These are phyloP conservation scores for Cryptococcus sp. DNA, from an alignment of 1,284 basidiomycete species.

Conservation along the genomic window DNA sequence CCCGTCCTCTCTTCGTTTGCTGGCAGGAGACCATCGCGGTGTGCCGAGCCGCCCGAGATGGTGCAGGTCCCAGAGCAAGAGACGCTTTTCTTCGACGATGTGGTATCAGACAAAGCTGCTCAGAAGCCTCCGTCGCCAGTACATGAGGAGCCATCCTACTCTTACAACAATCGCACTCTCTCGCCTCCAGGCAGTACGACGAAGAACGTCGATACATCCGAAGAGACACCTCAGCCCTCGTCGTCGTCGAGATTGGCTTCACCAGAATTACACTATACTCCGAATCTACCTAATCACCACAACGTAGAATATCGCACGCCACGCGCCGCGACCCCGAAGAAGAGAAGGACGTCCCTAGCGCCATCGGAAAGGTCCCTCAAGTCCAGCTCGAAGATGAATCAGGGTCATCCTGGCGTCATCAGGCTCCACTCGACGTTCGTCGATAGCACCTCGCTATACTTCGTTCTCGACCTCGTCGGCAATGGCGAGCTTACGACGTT, in stretches of 20 bases:
- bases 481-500: constrained; percentile 85
- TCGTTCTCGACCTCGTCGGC: constrained; percentile 83
- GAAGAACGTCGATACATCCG: neutral
- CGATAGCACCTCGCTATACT: constrained; percentile 80
- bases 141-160: neutral
- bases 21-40: constrained; percentile 31
- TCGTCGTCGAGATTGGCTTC: constrained; percentile 7
- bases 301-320: constrained; percentile 1
- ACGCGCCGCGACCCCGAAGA: constrained; percentile 22
- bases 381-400: constrained; percentile 15
- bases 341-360: constrained; percentile 36
- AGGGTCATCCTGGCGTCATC: constrained; percentile 77
- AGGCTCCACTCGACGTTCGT: constrained; percentile 80
- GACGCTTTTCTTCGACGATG: constrained; percentile 2
- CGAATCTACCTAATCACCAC: neutral
- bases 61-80: constrained; percentile 26
- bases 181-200: constrained; percentile 2
- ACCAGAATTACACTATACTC: neutral
- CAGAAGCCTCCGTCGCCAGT: neutral
- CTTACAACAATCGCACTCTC: neutral
- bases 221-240: too few species aligned
- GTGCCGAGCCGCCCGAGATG: constrained; percentile 34
- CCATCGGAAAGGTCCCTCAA: constrained; percentile 40
- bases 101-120: constrained; percentile 11
- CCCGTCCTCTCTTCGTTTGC: constrained; percentile 15